Evolutionary conservation across 2,329 filamentous ascomycete genomes (phyloP).

Genomic region (Achaetomium macrosporum): DNA sequence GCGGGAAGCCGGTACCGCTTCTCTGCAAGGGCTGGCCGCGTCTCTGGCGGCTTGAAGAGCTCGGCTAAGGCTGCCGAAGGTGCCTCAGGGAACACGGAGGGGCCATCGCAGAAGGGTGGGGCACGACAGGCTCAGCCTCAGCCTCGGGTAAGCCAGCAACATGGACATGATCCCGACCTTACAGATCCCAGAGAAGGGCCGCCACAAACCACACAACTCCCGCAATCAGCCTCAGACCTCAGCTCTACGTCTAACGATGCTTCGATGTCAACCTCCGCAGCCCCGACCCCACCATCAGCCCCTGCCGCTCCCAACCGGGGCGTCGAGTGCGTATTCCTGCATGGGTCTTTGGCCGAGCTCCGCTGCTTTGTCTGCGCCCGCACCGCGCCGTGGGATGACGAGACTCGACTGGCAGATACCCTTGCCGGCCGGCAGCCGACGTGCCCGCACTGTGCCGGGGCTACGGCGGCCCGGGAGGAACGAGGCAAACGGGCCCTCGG

Average conservation of each 20-base stretch:
- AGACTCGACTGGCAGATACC: conserved; percentile 48
- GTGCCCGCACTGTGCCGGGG: conserved; percentile 59
- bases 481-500: conserved; percentile 61
- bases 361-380: conserved; percentile 58
- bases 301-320: conserved; percentile 35
- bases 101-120: conserved; percentile 4
- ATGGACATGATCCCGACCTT: background rate
- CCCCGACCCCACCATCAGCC: conserved; percentile 7
- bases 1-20: conserved; percentile 58
- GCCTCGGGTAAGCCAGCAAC: background rate
- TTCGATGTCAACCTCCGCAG: conserved; percentile 9
- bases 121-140: background rate
- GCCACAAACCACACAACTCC: background rate
- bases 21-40: conserved; percentile 33
- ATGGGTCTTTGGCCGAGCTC: conserved; percentile 60
- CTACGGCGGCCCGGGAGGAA: conserved; percentile 56
- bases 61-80: conserved; percentile 10
- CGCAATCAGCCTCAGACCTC: background rate
- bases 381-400: conserved; percentile 55
- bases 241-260: background rate
- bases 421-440: conserved; percentile 60
- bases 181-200: background rate
- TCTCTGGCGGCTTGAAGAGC: conserved; percentile 9
- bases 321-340: conserved; percentile 63
- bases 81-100: conserved; percentile 1